phyloP scores from a whole-genome alignment of 1,284 basidiomycete genomes.

The Laetiporus sulphureus region DNA sequence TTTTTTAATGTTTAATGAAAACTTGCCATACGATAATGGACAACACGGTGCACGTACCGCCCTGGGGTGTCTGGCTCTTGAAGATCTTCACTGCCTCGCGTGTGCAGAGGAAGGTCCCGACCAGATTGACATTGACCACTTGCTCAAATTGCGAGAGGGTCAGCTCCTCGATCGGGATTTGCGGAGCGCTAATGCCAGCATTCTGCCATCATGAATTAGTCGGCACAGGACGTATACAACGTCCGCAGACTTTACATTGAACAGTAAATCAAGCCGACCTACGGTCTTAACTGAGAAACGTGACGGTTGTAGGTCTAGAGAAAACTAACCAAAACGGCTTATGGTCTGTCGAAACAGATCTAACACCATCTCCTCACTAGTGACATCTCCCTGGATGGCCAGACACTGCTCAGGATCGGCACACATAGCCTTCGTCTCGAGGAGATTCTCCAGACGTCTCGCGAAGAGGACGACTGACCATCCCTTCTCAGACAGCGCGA shows the following conservation, averaged over 20 bases:
- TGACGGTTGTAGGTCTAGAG: neutral
- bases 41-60: constrained; percentile 38
- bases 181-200: constrained; percentile 51
- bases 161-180: constrained; percentile 56
- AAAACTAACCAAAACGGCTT: constrained; percentile 47
- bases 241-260: constrained; percentile 54
- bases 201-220: constrained; percentile 35
- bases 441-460: constrained; percentile 48
- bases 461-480: constrained; percentile 42
- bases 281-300: neutral
- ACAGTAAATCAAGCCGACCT: constrained; percentile 72
- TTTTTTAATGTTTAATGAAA: neutral
- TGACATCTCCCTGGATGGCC: constrained; percentile 55
- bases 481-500: constrained; percentile 41
- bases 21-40: neutral
- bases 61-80: constrained; percentile 65
- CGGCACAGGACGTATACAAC: neutral
- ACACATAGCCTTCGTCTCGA: constrained; percentile 49
- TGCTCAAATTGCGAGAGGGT: constrained; percentile 54
- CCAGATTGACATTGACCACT: constrained; percentile 66
- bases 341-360: constrained; percentile 52
- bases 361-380: constrained; percentile 51
- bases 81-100: constrained; percentile 71
- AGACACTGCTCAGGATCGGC: constrained; percentile 30
- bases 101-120: constrained; percentile 70